Percentiles rank a stretch among this genome's conserved stretches.
phyloP scores from a whole-genome alignment of 352 stramenopile species.

The Globisporangium splendens region DNA sequence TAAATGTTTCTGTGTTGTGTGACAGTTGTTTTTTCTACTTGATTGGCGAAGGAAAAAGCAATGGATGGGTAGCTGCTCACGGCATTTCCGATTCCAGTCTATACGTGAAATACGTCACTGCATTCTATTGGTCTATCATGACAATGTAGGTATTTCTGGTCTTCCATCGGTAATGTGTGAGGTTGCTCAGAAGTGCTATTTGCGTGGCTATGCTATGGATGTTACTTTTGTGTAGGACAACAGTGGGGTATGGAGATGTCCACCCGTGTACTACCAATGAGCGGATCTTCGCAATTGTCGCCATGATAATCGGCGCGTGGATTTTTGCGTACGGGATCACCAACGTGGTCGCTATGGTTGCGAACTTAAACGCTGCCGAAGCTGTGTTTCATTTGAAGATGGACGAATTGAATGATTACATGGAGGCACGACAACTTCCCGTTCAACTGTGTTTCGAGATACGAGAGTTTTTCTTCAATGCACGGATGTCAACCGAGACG shows the following conservation, averaged over 20 bases:
- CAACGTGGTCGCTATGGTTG: slow-evolving; percentile 75
- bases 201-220: not conserved
- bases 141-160: slow-evolving; percentile 57
- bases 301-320: slow-evolving; percentile 63
- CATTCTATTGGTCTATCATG: slow-evolving; percentile 70
- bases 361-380: slow-evolving; percentile 62
- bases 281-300: slow-evolving; percentile 63
- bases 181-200: not conserved
- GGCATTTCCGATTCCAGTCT: slow-evolving; percentile 26
- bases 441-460: slow-evolving; percentile 69
- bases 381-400: slow-evolving; percentile 65
- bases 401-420: slow-evolving; percentile 81
- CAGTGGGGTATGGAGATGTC: slow-evolving; percentile 57
- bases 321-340: slow-evolving; percentile 83
- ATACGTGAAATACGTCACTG: slow-evolving; percentile 42
- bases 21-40: slow-evolving; percentile 54
- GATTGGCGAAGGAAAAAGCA: slow-evolving; percentile 25
- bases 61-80: slow-evolving; percentile 44
- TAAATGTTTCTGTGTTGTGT: not conserved
- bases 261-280: slow-evolving; percentile 43
- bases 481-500: slow-evolving; percentile 57
- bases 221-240: slow-evolving; percentile 25
- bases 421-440: slow-evolving; percentile 64
- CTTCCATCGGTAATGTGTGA: not conserved
- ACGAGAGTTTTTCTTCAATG: slow-evolving; percentile 77